Conservation (phyloP, 495 filamentous ascomycete genomes). For the Penicillium maclennaniae region DNA sequence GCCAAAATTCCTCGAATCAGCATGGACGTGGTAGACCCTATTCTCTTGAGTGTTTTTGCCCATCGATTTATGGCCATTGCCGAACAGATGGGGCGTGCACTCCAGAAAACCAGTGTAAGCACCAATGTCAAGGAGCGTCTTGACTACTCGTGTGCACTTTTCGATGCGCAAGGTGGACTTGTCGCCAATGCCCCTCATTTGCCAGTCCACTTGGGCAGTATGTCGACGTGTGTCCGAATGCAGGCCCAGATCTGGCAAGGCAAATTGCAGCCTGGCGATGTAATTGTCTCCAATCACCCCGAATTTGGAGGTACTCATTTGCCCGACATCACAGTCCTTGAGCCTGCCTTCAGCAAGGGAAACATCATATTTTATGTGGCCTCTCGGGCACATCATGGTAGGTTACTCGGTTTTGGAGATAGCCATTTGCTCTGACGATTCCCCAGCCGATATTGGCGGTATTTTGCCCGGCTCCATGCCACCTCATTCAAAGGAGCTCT, state of each 20-base stretch:
- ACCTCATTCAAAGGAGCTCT: slow-evolving; percentile 85
- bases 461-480: slow-evolving; percentile 96
- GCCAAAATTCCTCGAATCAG: slow-evolving; percentile 40
- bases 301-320: slow-evolving; percentile 85
- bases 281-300: slow-evolving; percentile 91
- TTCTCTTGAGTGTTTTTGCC: slow-evolving; percentile 70
- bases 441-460: slow-evolving; percentile 82
- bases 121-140: slow-evolving; percentile 45
- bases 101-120: slow-evolving; percentile 39
- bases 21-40: slow-evolving; percentile 53
- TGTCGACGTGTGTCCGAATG: slow-evolving; percentile 60
- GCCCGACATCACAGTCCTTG: slow-evolving; percentile 84
- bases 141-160: slow-evolving; percentile 43
- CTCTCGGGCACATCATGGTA: slow-evolving; percentile 78
- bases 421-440: slow-evolving; percentile 63
- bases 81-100: slow-evolving; percentile 42
- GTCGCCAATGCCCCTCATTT: slow-evolving; percentile 76
- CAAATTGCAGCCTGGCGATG: slow-evolving; percentile 83
- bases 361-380: slow-evolving; percentile 89
- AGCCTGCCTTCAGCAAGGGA: slow-evolving; percentile 71
- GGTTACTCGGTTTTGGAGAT: slow-evolving; percentile 23
- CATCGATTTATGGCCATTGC: slow-evolving; percentile 40
- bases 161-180: slow-evolving; percentile 35
- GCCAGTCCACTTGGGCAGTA: slow-evolving; percentile 85
- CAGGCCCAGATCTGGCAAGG: slow-evolving; percentile 79